Evolutionary conservation across 257 asterid species (phyloP), one percentile per base, ranked within the genome.

Genomic region (Nemophila menziesii): DNA sequence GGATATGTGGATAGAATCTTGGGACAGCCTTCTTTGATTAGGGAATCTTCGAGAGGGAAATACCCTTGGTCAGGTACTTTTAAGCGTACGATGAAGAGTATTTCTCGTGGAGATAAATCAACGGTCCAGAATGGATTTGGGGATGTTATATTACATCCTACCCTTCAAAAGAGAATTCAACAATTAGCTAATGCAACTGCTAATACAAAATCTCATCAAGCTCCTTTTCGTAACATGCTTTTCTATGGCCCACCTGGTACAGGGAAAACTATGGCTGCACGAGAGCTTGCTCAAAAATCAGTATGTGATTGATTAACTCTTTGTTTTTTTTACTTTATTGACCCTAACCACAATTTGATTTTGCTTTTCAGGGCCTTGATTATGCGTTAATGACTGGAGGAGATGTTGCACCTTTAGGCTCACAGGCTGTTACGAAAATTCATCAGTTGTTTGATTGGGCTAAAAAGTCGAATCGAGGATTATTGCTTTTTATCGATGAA

Each of bases 361-460:
- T 73, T 42, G n/a, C 48, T 54, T 38, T 34, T 19, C 44, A 89
- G 97, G 97, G 95, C 39, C 97, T 89, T 40, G 95, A 89, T 65
- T 89, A 84, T 48, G 97, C 95, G 62, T 64, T 89, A 71, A 89
- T 89, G 97, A 84, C 97, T 2, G 97, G 97, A 49, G 97, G 97
- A 50, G 97, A 89, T 65, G 94, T 89, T 20, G 97, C 95, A 0
- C 97, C 95, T 8, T 52, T 89, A 51, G 95, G 97, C 9, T 59
- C 97, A 11, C 95, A 89, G 67, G 97, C 94, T 62, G 97, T 89
- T 48, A 89, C 97, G 13, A 89, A 89, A 72, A 89, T 89, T 58
- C 95, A 89, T 75, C 94, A 84, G 65, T 46, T 89, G 60, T 89
- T 89, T 52, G 95, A 89, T 62, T 89, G 95, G 97, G 73, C 84